phyloP scores from a whole-genome alignment of 108 stramenopile species.

The Cyclotella cryptica region DNA sequence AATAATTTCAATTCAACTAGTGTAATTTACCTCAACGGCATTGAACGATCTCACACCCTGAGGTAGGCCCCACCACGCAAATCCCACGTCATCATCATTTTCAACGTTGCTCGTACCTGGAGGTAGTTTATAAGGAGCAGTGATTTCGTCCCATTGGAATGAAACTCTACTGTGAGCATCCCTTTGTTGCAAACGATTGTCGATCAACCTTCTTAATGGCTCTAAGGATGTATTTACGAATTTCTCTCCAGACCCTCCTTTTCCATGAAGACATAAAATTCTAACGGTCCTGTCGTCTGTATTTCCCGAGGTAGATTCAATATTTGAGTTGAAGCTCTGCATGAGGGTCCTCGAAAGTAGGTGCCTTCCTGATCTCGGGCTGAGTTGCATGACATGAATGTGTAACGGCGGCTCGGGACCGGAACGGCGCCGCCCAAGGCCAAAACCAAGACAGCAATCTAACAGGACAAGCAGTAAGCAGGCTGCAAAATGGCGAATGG shows the following conservation, averaged over 20 bases:
- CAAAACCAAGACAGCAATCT: background rate
- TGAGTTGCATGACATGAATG: background rate
- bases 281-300: slow-evolving; percentile 16
- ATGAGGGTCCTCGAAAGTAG: background rate
- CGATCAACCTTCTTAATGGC: slow-evolving; percentile 42
- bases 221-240: slow-evolving; percentile 49
- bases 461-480: background rate
- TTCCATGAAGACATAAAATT: slow-evolving; percentile 83
- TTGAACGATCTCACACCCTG: slow-evolving; percentile 78
- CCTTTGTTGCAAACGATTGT: slow-evolving; percentile 29
- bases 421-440: background rate
- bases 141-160: slow-evolving; percentile 42
- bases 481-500: background rate
- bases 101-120: background rate
- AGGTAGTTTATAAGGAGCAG: slow-evolving; percentile 55
- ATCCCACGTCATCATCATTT: slow-evolving; percentile 48
- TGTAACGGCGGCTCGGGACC: background rate
- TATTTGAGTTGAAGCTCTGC: background rate
- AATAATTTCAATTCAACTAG: background rate
- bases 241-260: slow-evolving; percentile 66
- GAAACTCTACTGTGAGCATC: slow-evolving; percentile 20
- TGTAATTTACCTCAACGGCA: slow-evolving; percentile 55
- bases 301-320: background rate
- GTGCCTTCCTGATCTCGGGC: background rate
- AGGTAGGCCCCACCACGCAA: slow-evolving; percentile 85